Conservation (phyloP, 805 yeast genomes). For the Zygosaccharomyces lentus region DNA sequence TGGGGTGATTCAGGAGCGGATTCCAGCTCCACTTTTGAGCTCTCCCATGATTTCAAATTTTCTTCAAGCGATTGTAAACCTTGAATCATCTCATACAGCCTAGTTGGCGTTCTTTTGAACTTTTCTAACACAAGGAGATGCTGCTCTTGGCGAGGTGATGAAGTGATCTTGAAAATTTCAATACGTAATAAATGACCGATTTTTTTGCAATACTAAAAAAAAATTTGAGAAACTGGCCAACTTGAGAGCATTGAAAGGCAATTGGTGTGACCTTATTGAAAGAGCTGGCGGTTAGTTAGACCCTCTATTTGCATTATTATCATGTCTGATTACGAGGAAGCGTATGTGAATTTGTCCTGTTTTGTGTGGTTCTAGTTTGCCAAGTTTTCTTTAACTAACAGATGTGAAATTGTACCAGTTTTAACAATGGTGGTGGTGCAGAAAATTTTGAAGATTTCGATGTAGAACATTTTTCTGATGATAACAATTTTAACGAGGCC, state of each 20-base stretch:
- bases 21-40: not conserved
- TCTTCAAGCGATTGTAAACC: not conserved
- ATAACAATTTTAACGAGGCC: slow-evolving; percentile 46
- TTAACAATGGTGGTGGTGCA: slow-evolving; percentile 64
- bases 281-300: not conserved
- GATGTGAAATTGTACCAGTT: slow-evolving; percentile 31
- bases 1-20: slow-evolving; percentile 4
- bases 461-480: slow-evolving; percentile 77
- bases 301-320: not conserved
- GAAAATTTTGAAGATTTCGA: slow-evolving; percentile 79
- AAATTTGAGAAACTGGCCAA: slow-evolving; percentile 3
- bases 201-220: slow-evolving; percentile 6
- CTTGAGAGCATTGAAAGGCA: not conserved
- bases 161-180: slow-evolving; percentile 1
- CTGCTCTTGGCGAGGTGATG: not conserved
- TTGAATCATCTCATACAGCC: not conserved
- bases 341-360: slow-evolving; percentile 27
- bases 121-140: not conserved
- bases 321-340: slow-evolving; percentile 57
- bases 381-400: not conserved
- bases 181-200: slow-evolving; percentile 5
- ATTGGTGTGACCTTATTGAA: not conserved
- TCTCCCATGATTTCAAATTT: slow-evolving; percentile 1
- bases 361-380: not conserved
- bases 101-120: not conserved